Conservation (phyloP, 352 stramenopile species). For the Bremia lactucae region DNA sequence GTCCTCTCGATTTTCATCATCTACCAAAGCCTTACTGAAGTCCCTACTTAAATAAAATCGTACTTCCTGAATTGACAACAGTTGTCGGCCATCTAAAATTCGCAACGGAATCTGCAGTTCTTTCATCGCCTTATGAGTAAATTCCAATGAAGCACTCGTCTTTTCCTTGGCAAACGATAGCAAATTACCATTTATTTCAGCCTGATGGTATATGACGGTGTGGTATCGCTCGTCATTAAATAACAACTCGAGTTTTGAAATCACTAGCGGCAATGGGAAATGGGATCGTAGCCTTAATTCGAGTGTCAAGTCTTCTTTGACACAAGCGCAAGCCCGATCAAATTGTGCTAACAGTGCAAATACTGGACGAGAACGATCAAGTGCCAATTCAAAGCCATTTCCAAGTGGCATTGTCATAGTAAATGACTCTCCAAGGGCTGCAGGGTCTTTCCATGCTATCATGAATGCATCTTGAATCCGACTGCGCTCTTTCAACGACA, state of each 20-base stretch:
- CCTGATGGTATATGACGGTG: slow-evolving; percentile 38
- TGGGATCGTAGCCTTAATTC: slow-evolving; percentile 38
- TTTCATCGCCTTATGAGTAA: slow-evolving; percentile 27
- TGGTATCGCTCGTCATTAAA: slow-evolving; percentile 76
- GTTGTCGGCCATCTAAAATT: slow-evolving; percentile 38
- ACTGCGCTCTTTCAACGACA: slow-evolving; percentile 42
- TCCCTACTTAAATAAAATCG: slow-evolving; percentile 39
- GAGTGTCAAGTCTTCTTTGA: slow-evolving; percentile 51
- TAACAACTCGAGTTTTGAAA: slow-evolving; percentile 53
- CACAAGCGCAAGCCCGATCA: slow-evolving; percentile 50
- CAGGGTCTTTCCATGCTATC: slow-evolving; percentile 46
- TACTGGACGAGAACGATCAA: slow-evolving; percentile 43
- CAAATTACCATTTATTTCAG: slow-evolving; percentile 6
- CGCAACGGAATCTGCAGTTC: slow-evolving; percentile 36
- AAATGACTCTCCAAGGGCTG: slow-evolving; percentile 29
- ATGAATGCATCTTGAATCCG: slow-evolving; percentile 51
- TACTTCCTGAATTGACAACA: slow-evolving; percentile 54
- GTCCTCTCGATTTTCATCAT: slow-evolving; percentile 10
- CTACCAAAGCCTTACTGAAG: not conserved
- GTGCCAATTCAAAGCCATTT: slow-evolving; percentile 32
- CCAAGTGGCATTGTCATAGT: slow-evolving; percentile 23
- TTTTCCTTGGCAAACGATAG: slow-evolving; percentile 19
- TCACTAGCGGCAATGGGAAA: slow-evolving; percentile 43
- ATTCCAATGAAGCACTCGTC: slow-evolving; percentile 37
- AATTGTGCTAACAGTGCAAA: slow-evolving; percentile 48